phyloP scores from a whole-genome alignment of 208 protist species.

The Leishmania arabica region DNA sequence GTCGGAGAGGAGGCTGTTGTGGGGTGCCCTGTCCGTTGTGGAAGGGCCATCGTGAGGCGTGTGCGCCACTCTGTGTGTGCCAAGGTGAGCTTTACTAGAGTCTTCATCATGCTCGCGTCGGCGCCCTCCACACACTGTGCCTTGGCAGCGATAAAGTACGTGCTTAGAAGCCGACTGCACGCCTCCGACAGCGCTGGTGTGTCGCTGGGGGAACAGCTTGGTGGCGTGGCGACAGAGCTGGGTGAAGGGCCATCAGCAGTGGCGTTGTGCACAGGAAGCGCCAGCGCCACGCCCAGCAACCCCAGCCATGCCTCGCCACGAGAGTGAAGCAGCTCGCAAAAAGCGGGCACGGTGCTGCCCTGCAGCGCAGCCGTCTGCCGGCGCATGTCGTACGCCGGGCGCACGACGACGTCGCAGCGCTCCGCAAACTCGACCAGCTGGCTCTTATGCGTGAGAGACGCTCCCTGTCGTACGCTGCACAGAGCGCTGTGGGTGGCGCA shows the following conservation, averaged over 20 bases:
- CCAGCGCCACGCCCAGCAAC: constrained; percentile 23
- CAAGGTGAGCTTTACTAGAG: constrained; percentile 69
- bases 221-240: background rate
- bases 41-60: constrained; percentile 9
- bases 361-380: constrained; percentile 27
- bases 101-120: constrained; percentile 75
- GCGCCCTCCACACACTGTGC: constrained; percentile 42
- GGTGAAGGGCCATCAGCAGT: background rate
- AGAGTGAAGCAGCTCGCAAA: constrained; percentile 21
- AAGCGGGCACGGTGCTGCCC: constrained; percentile 2
- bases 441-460: constrained; percentile 31
- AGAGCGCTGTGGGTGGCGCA: constrained; percentile 40
- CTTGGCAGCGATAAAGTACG: constrained; percentile 78
- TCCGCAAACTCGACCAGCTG: constrained; percentile 68
- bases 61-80: constrained; percentile 62
- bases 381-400: constrained; percentile 25
- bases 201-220: background rate
- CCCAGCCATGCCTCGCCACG: constrained; percentile 43
- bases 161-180: constrained; percentile 57
- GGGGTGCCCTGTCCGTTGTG: background rate
- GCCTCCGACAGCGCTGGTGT: constrained; percentile 48
- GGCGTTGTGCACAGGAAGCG: constrained; percentile 8
- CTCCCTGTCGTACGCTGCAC: constrained; percentile 40
- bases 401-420: constrained; percentile 68
- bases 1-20: background rate